Conservation (phyloP, 208 protist species). For the Trypanosoma theileri region DNA sequence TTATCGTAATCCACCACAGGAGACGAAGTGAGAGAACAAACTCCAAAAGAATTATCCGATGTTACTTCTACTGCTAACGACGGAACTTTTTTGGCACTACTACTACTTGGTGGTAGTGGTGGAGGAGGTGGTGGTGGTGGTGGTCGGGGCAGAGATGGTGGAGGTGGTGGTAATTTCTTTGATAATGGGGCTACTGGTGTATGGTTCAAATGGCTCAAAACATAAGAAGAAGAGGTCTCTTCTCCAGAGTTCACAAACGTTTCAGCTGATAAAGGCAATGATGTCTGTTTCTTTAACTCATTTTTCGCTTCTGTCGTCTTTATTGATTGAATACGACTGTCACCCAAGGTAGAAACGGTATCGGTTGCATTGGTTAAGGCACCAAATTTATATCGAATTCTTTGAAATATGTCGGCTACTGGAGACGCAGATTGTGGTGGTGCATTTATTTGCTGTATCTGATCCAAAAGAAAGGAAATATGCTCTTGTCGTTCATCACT, state of each 20-base stretch:
- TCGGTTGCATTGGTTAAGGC: not conserved
- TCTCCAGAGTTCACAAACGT: too few species aligned
- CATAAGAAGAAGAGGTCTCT: too few species aligned
- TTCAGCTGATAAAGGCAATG: too few species aligned
- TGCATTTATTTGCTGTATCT: slow-evolving; percentile 15
- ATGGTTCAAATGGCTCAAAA: too few species aligned
- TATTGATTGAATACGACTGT: too few species aligned
- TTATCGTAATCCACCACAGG: slow-evolving; percentile 14
- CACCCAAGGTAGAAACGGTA: too few species aligned
- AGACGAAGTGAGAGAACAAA: not conserved
- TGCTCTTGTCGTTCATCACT: not conserved
- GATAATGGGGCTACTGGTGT: too few species aligned
- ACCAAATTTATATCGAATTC: not conserved
- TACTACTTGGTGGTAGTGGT: not conserved
- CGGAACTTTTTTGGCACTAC: not conserved
- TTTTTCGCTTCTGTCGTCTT: too few species aligned
- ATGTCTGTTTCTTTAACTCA: too few species aligned
- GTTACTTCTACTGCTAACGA: not conserved
- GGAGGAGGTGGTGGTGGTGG: not conserved
- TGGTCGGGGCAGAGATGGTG: not conserved
- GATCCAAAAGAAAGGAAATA: slow-evolving; percentile 16
- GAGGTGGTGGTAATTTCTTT: too few species aligned
- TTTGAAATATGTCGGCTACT: not conserved
- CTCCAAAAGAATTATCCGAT: not conserved
- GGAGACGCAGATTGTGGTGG: not conserved